Evolutionary conservation across 2,329 filamentous ascomycete species (phyloP), one percentile per base, ranked within the genome.

Genomic region (Pseudogymnoascus sp.): DNA sequence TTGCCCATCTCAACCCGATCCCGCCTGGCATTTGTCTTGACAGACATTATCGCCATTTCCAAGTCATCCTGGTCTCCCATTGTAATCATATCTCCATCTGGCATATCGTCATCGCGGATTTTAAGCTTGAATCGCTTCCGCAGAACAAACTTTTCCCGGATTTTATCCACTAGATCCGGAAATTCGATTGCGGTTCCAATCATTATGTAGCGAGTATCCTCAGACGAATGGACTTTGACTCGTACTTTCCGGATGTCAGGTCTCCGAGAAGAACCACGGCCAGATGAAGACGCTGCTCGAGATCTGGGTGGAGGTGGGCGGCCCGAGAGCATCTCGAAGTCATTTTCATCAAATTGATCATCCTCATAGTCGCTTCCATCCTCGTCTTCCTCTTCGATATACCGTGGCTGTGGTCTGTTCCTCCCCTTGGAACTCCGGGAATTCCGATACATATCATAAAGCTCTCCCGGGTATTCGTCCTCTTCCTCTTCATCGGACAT

Each of bases 41-140:
- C 86, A 55, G 80, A 83, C 73, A 84, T 82, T 61, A 97, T 81
- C 29, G 91, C 86, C 85, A 97, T 90, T 59, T 97, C 92, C 65
- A 97, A 77, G 77, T 99, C 94, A 71, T 99, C 94, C 74, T 97
- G 91, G 74, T 99, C 94, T 31, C 89, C 92, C 84, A 99, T 88
- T 33, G 93, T 97, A 71, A 99, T 95, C 89, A 97, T 93, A 71
- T 97, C 93, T 2, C 89, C 89, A 62, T 88, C 81, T 0, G 84
- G 83, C 64, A 79, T 75, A 68, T 91, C 89, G 68, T 97, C 94
- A 66, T 95, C 91, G 70, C 83, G 85, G 68, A 92, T 85, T 79
- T 94, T 94, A 75, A 97, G 88, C 81, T 92, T 95, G 78, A 97
- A 93, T 63, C 85, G 84, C 65, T 87, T 78, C 62, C 83, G 79